Conservation (phyloP, 345 rosid genomes). For the Lenwebbia sp. region DNA sequence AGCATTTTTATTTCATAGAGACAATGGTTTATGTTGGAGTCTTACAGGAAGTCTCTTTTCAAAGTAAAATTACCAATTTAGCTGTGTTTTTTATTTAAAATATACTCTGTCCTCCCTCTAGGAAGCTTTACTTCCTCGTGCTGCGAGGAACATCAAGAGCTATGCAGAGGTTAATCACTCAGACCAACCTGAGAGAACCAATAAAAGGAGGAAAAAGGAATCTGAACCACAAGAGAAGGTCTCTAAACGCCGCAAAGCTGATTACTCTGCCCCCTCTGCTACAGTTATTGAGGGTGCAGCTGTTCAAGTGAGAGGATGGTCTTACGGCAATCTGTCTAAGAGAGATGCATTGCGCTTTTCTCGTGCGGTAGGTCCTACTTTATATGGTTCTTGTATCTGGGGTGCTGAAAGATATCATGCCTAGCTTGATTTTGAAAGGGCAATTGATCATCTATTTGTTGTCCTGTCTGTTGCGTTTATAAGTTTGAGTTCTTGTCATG, state of each 20-base stretch:
- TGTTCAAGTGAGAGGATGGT: conserved; percentile 98
- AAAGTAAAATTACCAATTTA: neutral
- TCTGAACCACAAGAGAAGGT: conserved; percentile 61
- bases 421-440: neutral
- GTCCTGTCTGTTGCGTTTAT: neutral
- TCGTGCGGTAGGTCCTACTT: conserved; percentile 50
- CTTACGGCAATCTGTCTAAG: conserved; percentile 86
- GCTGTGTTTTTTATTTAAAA: neutral
- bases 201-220: conserved; percentile 87
- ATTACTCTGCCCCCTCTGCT: conserved; percentile 43
- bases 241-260: conserved; percentile 77
- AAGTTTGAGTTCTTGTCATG: neutral
- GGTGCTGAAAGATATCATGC: neutral
- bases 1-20: neutral
- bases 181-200: conserved; percentile 56
- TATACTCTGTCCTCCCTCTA: conserved; percentile 10
- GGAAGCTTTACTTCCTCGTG: conserved; percentile 95
- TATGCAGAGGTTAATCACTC: conserved; percentile 59
- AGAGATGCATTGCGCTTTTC: conserved; percentile 93
- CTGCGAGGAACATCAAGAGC: conserved; percentile 88
- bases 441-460: neutral
- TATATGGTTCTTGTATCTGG: neutral
- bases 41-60: neutral
- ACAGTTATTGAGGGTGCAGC: conserved; percentile 88
- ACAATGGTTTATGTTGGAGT: neutral